Evolutionary conservation across 768 basidiomycete species (phyloP).

Genomic region (Xerocomellus chrysenteron): DNA sequence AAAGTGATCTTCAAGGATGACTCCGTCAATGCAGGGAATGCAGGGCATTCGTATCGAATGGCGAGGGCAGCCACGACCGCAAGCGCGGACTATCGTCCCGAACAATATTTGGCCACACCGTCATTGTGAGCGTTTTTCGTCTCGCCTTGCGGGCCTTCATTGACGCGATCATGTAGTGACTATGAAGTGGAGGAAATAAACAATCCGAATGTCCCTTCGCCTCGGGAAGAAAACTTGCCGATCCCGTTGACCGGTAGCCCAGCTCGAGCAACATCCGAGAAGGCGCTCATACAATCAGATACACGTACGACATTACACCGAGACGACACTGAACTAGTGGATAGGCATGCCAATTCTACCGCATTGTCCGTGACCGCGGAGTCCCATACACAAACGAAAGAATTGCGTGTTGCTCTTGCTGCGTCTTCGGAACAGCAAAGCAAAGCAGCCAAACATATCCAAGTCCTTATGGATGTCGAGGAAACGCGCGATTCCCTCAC

Average conservation of each 20-base stretch:
- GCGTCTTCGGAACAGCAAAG: background rate
- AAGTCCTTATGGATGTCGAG: background rate
- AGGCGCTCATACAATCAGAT: background rate
- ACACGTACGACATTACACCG: background rate
- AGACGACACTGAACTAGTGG: background rate
- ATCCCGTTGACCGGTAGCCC: background rate
- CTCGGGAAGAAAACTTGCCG: background rate
- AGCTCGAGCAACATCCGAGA: background rate
- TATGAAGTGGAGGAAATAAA: too few species aligned
- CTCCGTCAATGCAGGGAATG: too few species aligned
- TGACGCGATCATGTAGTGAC: conserved; percentile 1
- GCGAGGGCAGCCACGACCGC: background rate
- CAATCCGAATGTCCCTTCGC: background rate
- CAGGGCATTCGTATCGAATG: background rate
- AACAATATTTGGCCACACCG: background rate
- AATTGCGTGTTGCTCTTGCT: background rate
- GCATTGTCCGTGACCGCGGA: background rate
- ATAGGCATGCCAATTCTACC: background rate
- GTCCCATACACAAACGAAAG: background rate
- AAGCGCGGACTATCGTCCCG: background rate
- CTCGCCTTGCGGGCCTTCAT: background rate
- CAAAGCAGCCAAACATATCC: background rate
- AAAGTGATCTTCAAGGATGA: background rate
- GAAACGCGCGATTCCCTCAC: background rate
- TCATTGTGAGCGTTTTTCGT: background rate